phyloP scores from a whole-genome alignment of 139 green algal genomes.

The Micromonas pusilla region DNA sequence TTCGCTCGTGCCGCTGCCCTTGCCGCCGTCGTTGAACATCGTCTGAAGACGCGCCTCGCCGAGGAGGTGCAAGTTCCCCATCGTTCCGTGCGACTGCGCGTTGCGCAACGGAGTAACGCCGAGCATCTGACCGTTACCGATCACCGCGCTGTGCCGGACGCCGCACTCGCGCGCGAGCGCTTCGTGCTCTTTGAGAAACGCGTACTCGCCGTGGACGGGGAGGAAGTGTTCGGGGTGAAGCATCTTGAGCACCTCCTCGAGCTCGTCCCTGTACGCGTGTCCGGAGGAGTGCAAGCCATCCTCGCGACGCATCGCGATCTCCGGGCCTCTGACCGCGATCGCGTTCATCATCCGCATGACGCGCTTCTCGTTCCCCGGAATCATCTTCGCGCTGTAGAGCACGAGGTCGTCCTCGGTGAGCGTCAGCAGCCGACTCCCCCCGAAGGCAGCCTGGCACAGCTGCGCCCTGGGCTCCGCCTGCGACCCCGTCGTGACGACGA shows the following conservation, averaged over 20 bases:
- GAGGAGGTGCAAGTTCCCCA: slow-evolving; percentile 49
- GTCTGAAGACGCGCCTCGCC: slow-evolving; percentile 59
- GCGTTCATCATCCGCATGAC: slow-evolving; percentile 95
- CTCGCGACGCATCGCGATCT: slow-evolving; percentile 63
- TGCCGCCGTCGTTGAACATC: slow-evolving; percentile 92
- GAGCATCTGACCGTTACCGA: slow-evolving; percentile 95
- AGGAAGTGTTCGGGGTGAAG: slow-evolving; percentile 96
- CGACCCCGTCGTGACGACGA: slow-evolving; percentile 67
- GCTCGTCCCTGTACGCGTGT: slow-evolving; percentile 64
- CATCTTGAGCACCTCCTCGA: slow-evolving; percentile 73
- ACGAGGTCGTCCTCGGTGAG: slow-evolving; percentile 74
- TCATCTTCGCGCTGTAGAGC: slow-evolving; percentile 85
- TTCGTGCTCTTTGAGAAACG: slow-evolving; percentile 89
- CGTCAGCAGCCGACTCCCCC: slow-evolving; percentile 63
- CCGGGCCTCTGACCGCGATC: slow-evolving; percentile 61
- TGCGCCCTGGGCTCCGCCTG: slow-evolving; percentile 81
- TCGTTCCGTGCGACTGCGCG: slow-evolving; percentile 51
- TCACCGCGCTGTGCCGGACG: slow-evolving; percentile 73
- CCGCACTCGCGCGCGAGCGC: slow-evolving; percentile 57
- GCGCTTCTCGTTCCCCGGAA: slow-evolving; percentile 56
- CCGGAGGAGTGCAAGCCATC: slow-evolving; percentile 79
- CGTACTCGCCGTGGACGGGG: slow-evolving; percentile 94
- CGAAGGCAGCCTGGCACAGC: slow-evolving; percentile 71
- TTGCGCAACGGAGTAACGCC: slow-evolving; percentile 64
- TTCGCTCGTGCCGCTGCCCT: slow-evolving; percentile 62